Evolutionary conservation across 257 asterid species (phyloP), one percentile per base, ranked within the genome.

Genomic region (Nicotiana knightiana): DNA sequence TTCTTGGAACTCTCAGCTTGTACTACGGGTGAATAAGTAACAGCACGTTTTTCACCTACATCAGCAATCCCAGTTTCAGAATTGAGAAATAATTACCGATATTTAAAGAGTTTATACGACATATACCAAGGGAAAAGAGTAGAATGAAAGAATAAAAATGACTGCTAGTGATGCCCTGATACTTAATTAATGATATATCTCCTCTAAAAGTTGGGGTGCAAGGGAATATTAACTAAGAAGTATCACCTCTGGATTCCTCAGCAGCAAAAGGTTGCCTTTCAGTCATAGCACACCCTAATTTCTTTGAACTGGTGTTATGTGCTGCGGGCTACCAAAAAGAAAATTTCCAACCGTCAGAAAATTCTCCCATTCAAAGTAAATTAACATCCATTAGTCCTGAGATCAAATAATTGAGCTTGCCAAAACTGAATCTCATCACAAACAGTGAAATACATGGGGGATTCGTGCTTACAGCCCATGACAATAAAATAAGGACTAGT

Each of bases 1-100:
- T 62, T 83, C 79, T 82, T 57, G 24, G 57, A 76, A 77, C 67
- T 81, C 78, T 86, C 77, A 30, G 84, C 81, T 83, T 81, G 87
- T 48, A 85, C 39, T 59, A 48, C 75, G 37, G 79, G 66, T 57
- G 8, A 77, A 13, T 3, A 51, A 73, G 85, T 86, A 3, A 81
- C 88, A 1, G 78, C 77, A 75, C 59, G 77, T 85, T 77, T 88
- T 80, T 53, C 75, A 48, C 90, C 93, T 90, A 86, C 86, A 86
- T 48, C 82, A 85, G 51, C 18, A 67, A 81, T 55, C 83, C 12
- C 24, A 67, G 81, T 54, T 73, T 64, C 77, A 67, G 84, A 73
- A 78, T 65, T 57, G 30, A 76, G 39, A 16, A 16, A 82, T 73
- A 71, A 70, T 18, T 63, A 35, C 51, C 17, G 16, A 48, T 48